Percentiles rank a stretch among this genome's conserved stretches.
phyloP scores from a whole-genome alignment of 148 eudicot species.

The Vaccinium darrowii region DNA sequence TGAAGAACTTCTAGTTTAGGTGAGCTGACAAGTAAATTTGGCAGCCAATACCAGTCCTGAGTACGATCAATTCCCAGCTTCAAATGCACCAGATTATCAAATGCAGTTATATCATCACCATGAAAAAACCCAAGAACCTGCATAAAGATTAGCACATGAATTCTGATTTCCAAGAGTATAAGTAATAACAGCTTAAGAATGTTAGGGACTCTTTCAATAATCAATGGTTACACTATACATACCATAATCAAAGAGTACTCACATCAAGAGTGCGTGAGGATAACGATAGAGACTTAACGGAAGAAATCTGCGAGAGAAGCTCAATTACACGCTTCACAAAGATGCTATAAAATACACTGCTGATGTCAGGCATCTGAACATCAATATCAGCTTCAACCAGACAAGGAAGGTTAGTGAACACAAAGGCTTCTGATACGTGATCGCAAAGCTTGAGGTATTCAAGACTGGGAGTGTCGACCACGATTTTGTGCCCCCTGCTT shows the following conservation, averaged over 20 bases:
- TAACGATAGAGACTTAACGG: neutral
- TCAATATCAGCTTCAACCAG: constrained; percentile 11
- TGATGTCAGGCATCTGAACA: neutral
- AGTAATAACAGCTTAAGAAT: neutral
- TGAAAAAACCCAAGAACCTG: neutral
- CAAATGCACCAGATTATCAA: constrained; percentile 4
- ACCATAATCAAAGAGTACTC: neutral
- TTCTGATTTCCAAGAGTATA: neutral
- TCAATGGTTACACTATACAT: neutral
- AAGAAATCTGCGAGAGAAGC: neutral
- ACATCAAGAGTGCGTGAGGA: constrained; percentile 3
- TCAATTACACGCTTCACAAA: neutral
- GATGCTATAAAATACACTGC: neutral
- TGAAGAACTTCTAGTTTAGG: constrained; percentile 10
- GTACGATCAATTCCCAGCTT: constrained; percentile 12
- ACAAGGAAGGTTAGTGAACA: neutral
- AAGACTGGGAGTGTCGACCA: constrained; percentile 11
- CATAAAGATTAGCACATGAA: neutral
- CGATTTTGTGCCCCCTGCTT: neutral
- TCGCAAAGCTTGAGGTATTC: constrained; percentile 15
- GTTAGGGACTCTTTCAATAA: neutral
- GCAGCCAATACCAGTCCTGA: constrained; percentile 7
- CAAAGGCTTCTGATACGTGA: neutral
- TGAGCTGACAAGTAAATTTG: constrained; percentile 5
- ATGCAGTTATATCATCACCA: neutral